These are phyloP conservation scores for Diphasiastrum complanatum DNA, from an alignment of 83 land plant species.

Conservation along the genomic window DNA sequence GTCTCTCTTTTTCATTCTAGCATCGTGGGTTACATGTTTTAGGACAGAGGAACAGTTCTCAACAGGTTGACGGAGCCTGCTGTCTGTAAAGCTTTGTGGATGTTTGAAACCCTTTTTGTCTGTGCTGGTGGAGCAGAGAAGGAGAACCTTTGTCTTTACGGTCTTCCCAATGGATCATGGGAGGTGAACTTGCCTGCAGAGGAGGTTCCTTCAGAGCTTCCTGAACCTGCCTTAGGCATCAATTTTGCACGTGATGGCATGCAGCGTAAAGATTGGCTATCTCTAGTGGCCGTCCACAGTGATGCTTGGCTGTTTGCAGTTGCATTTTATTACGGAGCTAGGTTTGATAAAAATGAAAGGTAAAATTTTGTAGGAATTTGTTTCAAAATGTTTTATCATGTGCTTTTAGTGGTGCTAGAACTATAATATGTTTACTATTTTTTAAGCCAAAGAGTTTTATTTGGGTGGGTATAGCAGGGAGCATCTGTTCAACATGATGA, in stretches of 20 bases:
- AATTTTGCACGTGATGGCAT: conserved; percentile 10
- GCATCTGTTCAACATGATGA: neutral
- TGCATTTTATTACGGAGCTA: conserved; percentile 2
- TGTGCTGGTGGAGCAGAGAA: conserved; percentile 6
- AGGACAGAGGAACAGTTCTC: too few species aligned
- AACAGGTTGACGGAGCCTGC: too few species aligned
- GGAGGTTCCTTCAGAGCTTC: conserved; percentile 15
- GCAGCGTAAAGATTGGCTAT: conserved; percentile 6
- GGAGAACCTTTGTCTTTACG: conserved; percentile 12
- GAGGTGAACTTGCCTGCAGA: conserved; percentile 6
- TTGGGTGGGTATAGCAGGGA: neutral
- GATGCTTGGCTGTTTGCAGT: conserved; percentile 14
- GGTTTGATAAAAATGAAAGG: conserved; percentile 12
- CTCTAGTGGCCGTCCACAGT: conserved; percentile 13
- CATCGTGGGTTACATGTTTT: too few species aligned
- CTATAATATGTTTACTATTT: neutral
- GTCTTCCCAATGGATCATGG: neutral
- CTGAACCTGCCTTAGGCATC: conserved; percentile 9
- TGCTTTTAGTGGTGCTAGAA: neutral
- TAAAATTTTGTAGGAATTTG: neutral
- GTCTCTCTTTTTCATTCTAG: too few species aligned
- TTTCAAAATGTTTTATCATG: neutral
- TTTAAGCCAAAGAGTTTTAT: neutral
- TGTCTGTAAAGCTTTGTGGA: too few species aligned
- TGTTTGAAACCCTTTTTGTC: neutral